Conservation (phyloP, 2,329 filamentous ascomycete genomes). For the Aspergillus melleus region DNA sequence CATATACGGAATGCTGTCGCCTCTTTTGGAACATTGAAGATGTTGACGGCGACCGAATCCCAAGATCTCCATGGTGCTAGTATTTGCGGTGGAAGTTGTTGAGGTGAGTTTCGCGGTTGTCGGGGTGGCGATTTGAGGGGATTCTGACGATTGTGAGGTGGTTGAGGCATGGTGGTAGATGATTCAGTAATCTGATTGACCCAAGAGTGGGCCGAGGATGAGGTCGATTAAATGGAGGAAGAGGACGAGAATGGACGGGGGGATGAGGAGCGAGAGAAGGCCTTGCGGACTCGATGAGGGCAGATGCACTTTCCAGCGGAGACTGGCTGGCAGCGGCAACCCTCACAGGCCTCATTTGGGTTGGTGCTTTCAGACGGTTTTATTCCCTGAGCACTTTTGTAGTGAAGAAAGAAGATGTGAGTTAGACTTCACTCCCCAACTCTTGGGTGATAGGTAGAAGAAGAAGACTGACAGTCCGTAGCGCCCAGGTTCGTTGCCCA, state of each 20-base stretch:
- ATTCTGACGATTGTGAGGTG: not conserved
- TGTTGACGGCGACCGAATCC: slow-evolving; percentile 39
- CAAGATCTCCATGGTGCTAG: slow-evolving; percentile 38
- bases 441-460: not conserved
- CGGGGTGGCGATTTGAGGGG: not conserved
- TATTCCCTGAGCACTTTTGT: not conserved
- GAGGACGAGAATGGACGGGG: not conserved
- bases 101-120: not conserved
- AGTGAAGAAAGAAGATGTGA: not conserved
- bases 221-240: not conserved
- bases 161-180: not conserved
- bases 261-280: not conserved
- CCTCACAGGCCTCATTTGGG: not conserved
- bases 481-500: not conserved
- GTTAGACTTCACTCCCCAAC: not conserved
- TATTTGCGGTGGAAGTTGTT: slow-evolving; percentile 10
- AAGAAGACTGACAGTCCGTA: not conserved
- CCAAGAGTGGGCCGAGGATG: not conserved
- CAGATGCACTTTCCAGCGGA: not conserved
- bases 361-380: not conserved
- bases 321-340: not conserved
- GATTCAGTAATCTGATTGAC: not conserved
- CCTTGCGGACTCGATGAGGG: not conserved
- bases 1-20: slow-evolving; percentile 48
- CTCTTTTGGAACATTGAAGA: slow-evolving; percentile 37